phyloP scores from a whole-genome alignment of 1,284 basidiomycete genomes.

The Apiotrichum sp. region DNA sequence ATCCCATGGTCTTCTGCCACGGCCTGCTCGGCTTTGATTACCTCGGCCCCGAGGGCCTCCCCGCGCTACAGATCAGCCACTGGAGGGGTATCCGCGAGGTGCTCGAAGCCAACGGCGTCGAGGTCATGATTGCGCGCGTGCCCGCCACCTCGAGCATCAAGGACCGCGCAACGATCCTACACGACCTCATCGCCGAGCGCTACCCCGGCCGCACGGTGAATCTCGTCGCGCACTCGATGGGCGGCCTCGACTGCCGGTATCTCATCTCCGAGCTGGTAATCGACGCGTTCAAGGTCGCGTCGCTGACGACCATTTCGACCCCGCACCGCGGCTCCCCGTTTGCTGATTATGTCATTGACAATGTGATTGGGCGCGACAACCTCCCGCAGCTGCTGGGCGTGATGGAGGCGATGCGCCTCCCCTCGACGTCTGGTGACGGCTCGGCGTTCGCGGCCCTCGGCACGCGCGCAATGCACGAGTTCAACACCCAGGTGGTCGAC shows the following conservation, averaged over 20 bases:
- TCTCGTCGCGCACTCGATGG: slow-evolving; percentile 92
- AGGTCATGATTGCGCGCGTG: slow-evolving; percentile 85
- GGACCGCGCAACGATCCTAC: slow-evolving; percentile 81
- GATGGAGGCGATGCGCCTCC: slow-evolving; percentile 62
- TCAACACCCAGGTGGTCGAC: slow-evolving; percentile 80
- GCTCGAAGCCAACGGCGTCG: slow-evolving; percentile 76
- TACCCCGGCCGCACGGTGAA: slow-evolving; percentile 79
- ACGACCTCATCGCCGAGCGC: slow-evolving; percentile 65
- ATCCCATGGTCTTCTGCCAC: slow-evolving; percentile 89
- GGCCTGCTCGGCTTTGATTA: slow-evolving; percentile 79
- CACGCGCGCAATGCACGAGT: slow-evolving; percentile 73
- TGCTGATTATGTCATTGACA: slow-evolving; percentile 82
- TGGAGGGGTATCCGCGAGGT: slow-evolving; percentile 93
- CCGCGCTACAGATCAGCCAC: slow-evolving; percentile 69
- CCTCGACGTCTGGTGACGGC: slow-evolving; percentile 74
- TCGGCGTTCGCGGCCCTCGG: slow-evolving; percentile 84
- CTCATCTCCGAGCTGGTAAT: slow-evolving; percentile 52
- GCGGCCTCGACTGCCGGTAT: slow-evolving; percentile 87
- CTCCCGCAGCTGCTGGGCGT: slow-evolving; percentile 47
- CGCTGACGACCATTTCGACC: slow-evolving; percentile 83
- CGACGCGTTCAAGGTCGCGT: slow-evolving; percentile 56
- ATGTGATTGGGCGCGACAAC: slow-evolving; percentile 58
- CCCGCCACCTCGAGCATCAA: slow-evolving; percentile 81
- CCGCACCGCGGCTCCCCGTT: slow-evolving; percentile 91
- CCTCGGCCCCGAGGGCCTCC: slow-evolving; percentile 34